Base-by-base conservation (phyloP, 2,329 filamentous ascomycete species). In the Ceratocystis destructans region DNA sequence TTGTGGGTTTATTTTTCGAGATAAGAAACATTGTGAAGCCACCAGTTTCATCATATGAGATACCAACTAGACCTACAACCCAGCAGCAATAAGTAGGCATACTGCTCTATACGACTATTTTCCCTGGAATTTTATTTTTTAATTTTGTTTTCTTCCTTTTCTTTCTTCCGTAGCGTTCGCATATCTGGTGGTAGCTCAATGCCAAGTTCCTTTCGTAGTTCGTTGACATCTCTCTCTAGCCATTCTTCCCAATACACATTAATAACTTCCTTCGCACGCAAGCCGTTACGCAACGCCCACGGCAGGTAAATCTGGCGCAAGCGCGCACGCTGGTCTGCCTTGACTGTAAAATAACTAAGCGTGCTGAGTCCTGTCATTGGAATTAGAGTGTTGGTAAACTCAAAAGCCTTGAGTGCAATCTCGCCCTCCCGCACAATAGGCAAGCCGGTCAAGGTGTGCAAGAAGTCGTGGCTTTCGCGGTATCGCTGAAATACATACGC, bases 401-500 rank as follows among this genome's bases (percentile, higher is more conserved):
- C 94, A 71, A 99, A 96, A 0, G 92, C 91, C 77, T 99, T 99
- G 71, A 99, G 82, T n/a, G 93, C 94, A 12, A 99, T 83, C 79
- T 99, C 94, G 31, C 94, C 94, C 78, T 99, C 94, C n/a, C 91
- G 83, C 69, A 96, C 87, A 53, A 95, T 84, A 0, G 94, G 94
- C 61, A 99, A 77, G 0, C 93, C 93, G 0, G 92, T 96, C 64
- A 99, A 80, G 0, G 94, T 93, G 75, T 99, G 94, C 78, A 95
- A 96, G 76, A 99, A 96, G 75, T 99, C 94, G 75, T 99, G 94
- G 70, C 89, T 96, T 77, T 99, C 94, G 69, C 94, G 86, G 76
- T 99, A 99, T 65, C 94, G 85, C 79, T 97, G 94, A 89, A 99
- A 95, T 20, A 97, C 94, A 78, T 97, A 99, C 45, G 94, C 94